Evolutionary conservation across 2,329 filamentous ascomycete species (phyloP), one percentile per base, ranked within the genome.

Genomic region (Colletotrichum phormii): DNA sequence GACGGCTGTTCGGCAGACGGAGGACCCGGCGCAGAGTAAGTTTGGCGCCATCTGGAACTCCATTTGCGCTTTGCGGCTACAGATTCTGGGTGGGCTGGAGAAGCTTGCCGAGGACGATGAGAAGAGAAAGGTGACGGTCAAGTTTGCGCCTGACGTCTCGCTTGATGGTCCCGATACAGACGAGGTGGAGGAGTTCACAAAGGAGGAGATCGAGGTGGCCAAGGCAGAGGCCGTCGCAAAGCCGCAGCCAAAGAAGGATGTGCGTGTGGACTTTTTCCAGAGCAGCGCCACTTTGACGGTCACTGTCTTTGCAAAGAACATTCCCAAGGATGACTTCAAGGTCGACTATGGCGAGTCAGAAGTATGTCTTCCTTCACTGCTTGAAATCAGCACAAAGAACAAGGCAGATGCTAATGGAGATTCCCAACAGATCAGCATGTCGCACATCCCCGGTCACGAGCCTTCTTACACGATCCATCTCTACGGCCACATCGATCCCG

Each of bases 401-500:
- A 13, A 6, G 42, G 7, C 42, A 15, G 3, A 7, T 42, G 5
- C 60, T 69, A 35, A 59, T 13, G 12, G 15, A 24, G 11, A 12
- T n/a, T 26, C 3, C 24, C 42, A n/a, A 33, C 54, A 75, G 74
- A 46, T 75, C 24, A 69, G 72, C 8, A 65, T 75, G 65, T 67
- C 55, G 31, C 74, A 74, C 15, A 75, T 75, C 37, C 74, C 74
- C 13, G 74, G 73, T 35, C 64, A 75, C 51, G 69, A 74, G 7
- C 68, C 68, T 33, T 67, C 53, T 59, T 75, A 67, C 62, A 68
- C 73, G 29, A 73, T 75, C 22, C 60, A 51, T 6, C 89, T 96
- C 4, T 95, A 88, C 80, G 90, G 88, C 15, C 80, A 87, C 11
- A 91, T 97, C 77, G 88, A 94, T 64, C 82, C 89, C 0, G 78